Percentiles rank a stretch among this genome's conserved stretches.
Conservation (phyloP, 306 rosid species). For the Citrullus mucosospermus region DNA sequence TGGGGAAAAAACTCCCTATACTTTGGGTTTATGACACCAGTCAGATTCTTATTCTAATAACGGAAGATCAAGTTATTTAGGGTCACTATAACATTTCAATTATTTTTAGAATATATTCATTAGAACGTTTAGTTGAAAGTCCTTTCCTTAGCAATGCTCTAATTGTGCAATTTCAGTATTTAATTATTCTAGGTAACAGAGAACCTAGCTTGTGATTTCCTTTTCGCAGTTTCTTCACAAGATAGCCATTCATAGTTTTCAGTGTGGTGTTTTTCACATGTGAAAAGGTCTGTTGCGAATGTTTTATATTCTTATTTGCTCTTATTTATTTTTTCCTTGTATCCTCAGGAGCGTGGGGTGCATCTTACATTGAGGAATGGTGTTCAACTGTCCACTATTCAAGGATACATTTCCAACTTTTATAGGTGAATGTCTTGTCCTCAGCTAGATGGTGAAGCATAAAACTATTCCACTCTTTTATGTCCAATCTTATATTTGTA, state of each 20-base stretch:
- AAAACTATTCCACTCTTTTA: neutral
- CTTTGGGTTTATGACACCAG: neutral
- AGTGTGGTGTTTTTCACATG: neutral
- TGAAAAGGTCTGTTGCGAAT: neutral
- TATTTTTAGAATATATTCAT: neutral
- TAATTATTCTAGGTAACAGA: neutral
- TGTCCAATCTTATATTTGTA: constrained; percentile 28
- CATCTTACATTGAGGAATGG: constrained; percentile 25
- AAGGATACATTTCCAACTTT: constrained; percentile 59
- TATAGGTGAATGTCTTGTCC: constrained; percentile 45
- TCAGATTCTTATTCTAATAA: neutral
- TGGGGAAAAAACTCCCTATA: no score
- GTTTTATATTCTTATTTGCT: neutral
- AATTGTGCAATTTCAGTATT: neutral
- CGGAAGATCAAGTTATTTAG: neutral
- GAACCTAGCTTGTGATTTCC: neutral
- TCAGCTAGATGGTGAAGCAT: constrained; percentile 11
- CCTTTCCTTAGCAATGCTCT: neutral
- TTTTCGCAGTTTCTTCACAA: neutral
- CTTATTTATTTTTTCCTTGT: constrained; percentile 9
- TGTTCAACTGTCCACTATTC: constrained; percentile 49
- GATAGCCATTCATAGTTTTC: neutral
- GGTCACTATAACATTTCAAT: neutral
- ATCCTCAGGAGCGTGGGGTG: constrained; percentile 25
- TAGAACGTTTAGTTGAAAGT: neutral